These are phyloP conservation scores for Termitomyces sp. DNA, from an alignment of 1,284 basidiomycete genomes.

Conservation along the genomic window DNA sequence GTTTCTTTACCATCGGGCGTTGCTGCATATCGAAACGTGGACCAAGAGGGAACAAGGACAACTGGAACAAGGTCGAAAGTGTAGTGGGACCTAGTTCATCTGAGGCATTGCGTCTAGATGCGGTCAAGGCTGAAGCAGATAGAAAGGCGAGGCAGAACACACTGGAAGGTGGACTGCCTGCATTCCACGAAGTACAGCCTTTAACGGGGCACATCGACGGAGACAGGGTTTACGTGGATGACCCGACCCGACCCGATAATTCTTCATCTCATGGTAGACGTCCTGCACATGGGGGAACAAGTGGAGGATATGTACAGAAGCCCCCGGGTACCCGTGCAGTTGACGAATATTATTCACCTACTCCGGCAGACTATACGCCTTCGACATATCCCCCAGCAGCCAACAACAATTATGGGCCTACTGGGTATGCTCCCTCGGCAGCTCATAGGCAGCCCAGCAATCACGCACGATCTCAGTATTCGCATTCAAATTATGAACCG, in stretches of 20 bases:
- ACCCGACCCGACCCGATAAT: conserved; percentile 32
- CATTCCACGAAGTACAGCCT: conserved; percentile 69
- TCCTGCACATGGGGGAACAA: conserved; percentile 25
- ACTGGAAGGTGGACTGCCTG: conserved; percentile 66
- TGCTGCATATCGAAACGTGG: conserved; percentile 65
- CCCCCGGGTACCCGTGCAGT: conserved; percentile 61
- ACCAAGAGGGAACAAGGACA: conserved; percentile 39
- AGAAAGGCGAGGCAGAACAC: conserved; percentile 64
- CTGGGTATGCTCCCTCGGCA: conserved; percentile 28
- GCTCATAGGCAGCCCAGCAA: conserved; percentile 39
- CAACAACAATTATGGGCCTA: conserved; percentile 14
- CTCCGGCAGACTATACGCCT: conserved; percentile 21
- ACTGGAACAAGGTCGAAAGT: conserved; percentile 22
- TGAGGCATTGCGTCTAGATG: conserved; percentile 71
- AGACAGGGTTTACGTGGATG: conserved; percentile 46
- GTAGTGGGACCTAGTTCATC: conserved; percentile 30
- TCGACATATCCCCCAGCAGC: conserved; percentile 37
- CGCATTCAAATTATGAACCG: conserved; percentile 34
- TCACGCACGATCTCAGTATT: conserved; percentile 32
- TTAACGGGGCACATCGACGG: conserved; percentile 56
- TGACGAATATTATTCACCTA: conserved; percentile 60
- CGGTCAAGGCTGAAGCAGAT: conserved; percentile 77
- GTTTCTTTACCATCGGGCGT: conserved; percentile 76
- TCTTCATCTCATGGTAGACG: conserved; percentile 25
- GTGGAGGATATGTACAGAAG: conserved; percentile 63